Base-by-base conservation (phyloP, 1,284 basidiomycete species). In the Rhodotorula glutinis region DNA sequence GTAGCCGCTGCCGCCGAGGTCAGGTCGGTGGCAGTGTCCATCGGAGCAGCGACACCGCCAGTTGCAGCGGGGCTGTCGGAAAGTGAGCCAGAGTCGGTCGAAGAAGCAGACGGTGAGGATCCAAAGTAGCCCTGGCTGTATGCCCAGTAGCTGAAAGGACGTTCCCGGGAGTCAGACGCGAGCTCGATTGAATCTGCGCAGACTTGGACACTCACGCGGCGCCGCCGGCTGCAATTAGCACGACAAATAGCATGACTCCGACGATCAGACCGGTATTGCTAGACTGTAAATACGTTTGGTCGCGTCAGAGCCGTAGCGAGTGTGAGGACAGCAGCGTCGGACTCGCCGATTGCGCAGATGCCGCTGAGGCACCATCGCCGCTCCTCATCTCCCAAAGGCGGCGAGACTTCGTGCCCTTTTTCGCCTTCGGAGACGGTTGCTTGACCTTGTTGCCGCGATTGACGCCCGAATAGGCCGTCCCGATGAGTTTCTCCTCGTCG, bases 401-500 rank as follows among this genome's bases (percentile, higher is more conserved):
- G 52, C 51, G 63, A 4, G 14, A 19, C 60, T 51, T 58, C 60
- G 43, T 62, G 2, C 17, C 16, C 46, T 61, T 53, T 16, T 19
- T 56, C 4, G 49, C 49, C 16, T 51, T 47, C 23, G 46, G 23
- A 47, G 46, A n/a, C 46, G 21, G 13, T 9, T 19, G 23, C 9
- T 21, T 13, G n/a, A n/a, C 21, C 47, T 23, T 19, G 9, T n/a
- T 40, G 5, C 16, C 5, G 8, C n/a, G n/a, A n/a, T 8, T 19
- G 19, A 25, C 17, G 49, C 23, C 23, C n/a, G 25, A 10, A n/a
- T 41, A 8, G 11, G 51, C 44, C 13, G 46, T 23, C 2, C 66
- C 66, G 13, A 64, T 60, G 17, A 67, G 41, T 56, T 67, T 67
- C 59, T 67, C 66, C 55, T 67, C 66, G 55, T 67, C 66, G 60